phyloP scores from a whole-genome alignment of 2,329 filamentous ascomycete genomes.

The Penicillium psychrosexuale region DNA sequence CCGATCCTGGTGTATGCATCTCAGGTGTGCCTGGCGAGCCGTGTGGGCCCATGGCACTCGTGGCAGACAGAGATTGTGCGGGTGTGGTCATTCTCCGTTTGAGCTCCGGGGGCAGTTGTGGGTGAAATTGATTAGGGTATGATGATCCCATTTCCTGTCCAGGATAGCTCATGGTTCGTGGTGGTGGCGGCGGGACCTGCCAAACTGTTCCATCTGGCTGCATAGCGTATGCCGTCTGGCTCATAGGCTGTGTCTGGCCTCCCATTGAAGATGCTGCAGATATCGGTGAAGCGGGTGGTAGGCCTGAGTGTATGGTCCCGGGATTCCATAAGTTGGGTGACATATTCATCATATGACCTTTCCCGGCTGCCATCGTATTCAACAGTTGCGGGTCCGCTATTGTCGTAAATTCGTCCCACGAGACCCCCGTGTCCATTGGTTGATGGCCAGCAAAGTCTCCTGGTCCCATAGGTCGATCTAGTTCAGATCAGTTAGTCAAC shows the following conservation, averaged over 20 bases:
- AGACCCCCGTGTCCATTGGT: constrained; percentile 33
- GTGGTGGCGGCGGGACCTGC: constrained; percentile 29
- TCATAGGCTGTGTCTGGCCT: constrained; percentile 32
- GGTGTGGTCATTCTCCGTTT: constrained; percentile 40
- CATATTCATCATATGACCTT: constrained; percentile 35
- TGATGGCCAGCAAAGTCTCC: constrained; percentile 31
- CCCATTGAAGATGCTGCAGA: constrained; percentile 31
- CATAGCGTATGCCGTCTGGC: constrained; percentile 31
- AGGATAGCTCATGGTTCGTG: constrained; percentile 36
- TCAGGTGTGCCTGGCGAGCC: constrained; percentile 25
- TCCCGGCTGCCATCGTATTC: constrained; percentile 31
- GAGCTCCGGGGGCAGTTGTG: constrained; percentile 31
- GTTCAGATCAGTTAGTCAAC: constrained; percentile 9
- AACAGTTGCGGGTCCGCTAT: constrained; percentile 38
- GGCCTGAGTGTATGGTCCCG: constrained; percentile 26
- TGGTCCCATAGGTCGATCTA: constrained; percentile 31
- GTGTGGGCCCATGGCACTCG: constrained; percentile 22
- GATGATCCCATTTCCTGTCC: constrained; percentile 32
- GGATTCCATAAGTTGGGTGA: constrained; percentile 33
- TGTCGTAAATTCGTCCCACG: constrained; percentile 40
- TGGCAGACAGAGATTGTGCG: constrained; percentile 24
- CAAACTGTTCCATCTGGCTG: constrained; percentile 39
- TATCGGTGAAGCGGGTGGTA: constrained; percentile 30
- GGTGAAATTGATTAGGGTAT: constrained; percentile 30
- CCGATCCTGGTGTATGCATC: constrained; percentile 27